Evolutionary conservation across 106 monocot genomes (phyloP).

Genomic region (Chionographis japonica): DNA sequence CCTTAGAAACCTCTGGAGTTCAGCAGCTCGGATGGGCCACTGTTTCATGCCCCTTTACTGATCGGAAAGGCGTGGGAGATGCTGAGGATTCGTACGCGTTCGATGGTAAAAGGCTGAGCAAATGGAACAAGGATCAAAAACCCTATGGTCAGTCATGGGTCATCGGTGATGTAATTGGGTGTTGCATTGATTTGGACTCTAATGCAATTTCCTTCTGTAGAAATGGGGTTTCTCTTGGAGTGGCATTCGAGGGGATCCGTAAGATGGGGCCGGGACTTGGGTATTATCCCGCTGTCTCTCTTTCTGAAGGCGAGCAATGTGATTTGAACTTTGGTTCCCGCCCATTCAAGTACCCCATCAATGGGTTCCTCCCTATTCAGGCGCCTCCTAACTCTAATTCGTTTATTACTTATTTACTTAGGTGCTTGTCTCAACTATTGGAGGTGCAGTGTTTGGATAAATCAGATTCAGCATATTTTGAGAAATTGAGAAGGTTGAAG

Average conservation of each 20-base stretch:
- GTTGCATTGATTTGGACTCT: conserved; percentile 84
- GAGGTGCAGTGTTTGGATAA: conserved; percentile 63
- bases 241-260: conserved; percentile 69
- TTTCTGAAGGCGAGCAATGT: conserved; percentile 93
- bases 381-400: conserved; percentile 41
- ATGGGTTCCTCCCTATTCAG: conserved; percentile 76
- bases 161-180: conserved; percentile 94
- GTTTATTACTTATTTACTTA: conserved; percentile 55
- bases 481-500: conserved; percentile 74
- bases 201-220: conserved; percentile 77
- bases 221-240: conserved; percentile 81
- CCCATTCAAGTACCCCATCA: conserved; percentile 79
- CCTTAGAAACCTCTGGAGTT: conserved; percentile 81
- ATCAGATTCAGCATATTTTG: conserved; percentile 57
- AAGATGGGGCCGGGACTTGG: conserved; percentile 47
- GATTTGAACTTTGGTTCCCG: conserved; percentile 86
- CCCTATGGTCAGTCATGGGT: conserved; percentile 87
- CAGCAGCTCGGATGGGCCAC: conserved; percentile 98
- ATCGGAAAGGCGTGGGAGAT: conserved; percentile 92
- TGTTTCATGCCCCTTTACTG: conserved; percentile 72
- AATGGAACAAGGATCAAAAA: conserved; percentile 78
- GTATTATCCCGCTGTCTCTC: conserved; percentile 86
- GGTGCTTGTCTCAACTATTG: conserved; percentile 65
- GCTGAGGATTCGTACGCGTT: conserved; percentile 89
- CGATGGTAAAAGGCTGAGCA: conserved; percentile 89